Conservation (phyloP, 257 asterid species). For the Primulina eburnea region DNA sequence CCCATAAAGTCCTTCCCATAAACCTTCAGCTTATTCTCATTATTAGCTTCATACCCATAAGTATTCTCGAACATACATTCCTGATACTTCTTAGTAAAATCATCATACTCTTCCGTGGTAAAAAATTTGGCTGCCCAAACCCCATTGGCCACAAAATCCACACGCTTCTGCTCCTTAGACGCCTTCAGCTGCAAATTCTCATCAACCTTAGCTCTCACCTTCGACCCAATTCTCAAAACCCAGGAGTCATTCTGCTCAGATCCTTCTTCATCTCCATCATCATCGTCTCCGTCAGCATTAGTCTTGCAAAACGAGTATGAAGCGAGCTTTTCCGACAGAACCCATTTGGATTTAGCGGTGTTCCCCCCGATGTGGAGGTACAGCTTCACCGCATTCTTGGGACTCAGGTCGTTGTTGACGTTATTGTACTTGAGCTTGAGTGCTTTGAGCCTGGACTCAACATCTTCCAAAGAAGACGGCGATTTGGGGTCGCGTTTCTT, state of each 20-base stretch:
- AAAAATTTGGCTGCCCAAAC: constrained; percentile 82
- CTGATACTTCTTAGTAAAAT: constrained; percentile 53
- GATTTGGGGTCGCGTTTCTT: constrained; percentile 33
- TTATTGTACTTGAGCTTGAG: constrained; percentile 73
- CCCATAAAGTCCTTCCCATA: constrained; percentile 91
- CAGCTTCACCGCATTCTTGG: constrained; percentile 67
- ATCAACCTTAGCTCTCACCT: constrained; percentile 58
- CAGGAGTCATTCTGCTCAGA: constrained; percentile 41
- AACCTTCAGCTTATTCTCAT: constrained; percentile 73
- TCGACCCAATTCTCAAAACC: constrained; percentile 71
- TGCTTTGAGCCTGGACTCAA: constrained; percentile 72
- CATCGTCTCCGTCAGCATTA: constrained; percentile 26
- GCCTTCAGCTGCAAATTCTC: constrained; percentile 70
- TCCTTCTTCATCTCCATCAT: constrained; percentile 41
- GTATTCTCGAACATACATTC: constrained; percentile 82
- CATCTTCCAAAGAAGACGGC: constrained; percentile 75
- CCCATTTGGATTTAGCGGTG: constrained; percentile 68
- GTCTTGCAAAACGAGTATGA: constrained; percentile 54
- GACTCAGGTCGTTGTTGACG: constrained; percentile 19
- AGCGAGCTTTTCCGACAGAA: constrained; percentile 53
- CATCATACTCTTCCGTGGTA: constrained; percentile 49
- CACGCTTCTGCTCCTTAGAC: constrained; percentile 66
- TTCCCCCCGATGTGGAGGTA: constrained; percentile 51
- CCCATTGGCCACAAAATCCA: constrained; percentile 75
- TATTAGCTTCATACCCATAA: constrained; percentile 74